Evolutionary conservation across 805 yeast genomes (phyloP), one percentile per base, ranked within the genome.

Genomic region (Kregervanrija pseudodelftensis): DNA sequence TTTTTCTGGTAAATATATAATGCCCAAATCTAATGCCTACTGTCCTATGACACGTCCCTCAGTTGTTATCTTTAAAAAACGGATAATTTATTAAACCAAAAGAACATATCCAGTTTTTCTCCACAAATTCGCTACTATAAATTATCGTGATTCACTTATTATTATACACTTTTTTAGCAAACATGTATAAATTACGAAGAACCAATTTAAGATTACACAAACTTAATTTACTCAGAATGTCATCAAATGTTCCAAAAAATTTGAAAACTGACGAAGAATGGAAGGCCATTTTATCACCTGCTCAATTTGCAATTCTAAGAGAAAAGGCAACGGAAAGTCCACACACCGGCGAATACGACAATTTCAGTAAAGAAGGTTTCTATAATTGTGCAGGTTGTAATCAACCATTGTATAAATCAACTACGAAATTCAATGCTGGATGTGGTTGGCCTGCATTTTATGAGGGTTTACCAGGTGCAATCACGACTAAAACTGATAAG

Each of bases 381-480:
- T 93, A 89, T 63, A 67, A 68, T 39, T 93, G 99, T 67, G 96
- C 85, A 0, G 98, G 83, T 5, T 93, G 99, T 65, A 73, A 72
- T 41, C 68, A 75, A 37, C 95, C 96, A 11, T 66, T 93, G 30
- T 93, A 93, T 64, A 74, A 74, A 48, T 80, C 95, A 30, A 68
- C 73, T 31, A 76, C 96, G 3, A 91, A 93, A 63, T 93, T 93
- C 56, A 81, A 83, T 46, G 79, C 95, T 11, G 88, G 88, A 43
- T 93, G 99, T 64, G 99, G 99, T 2, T 93, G 99, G 99, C 99
- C 99, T 1, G 90, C 96, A 0, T 93, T 93, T 64, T 91, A 82
- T 63, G 84, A 87, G 46, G 96, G 95, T 1, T 68, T 86, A 35
- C 95, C 95, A 0, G 90, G 89, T 0, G 73, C 95, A 5, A 73